These are phyloP conservation scores for Bipolaris oryzae DNA, from an alignment of 2,329 filamentous ascomycete genomes.

Conservation along the genomic window DNA sequence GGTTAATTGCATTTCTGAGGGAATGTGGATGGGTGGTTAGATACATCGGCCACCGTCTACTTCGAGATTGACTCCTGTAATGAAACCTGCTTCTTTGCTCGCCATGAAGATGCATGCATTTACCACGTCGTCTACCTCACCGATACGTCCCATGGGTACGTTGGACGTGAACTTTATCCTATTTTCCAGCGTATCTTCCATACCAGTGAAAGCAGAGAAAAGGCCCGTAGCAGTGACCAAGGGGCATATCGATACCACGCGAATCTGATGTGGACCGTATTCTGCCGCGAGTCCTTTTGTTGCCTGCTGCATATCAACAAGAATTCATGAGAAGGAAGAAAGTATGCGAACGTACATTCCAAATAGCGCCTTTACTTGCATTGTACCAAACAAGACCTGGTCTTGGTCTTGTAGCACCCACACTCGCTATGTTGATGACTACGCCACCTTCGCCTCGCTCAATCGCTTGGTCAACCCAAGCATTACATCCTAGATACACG, in stretches of 20 bases:
- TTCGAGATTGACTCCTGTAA: conserved; percentile 60
- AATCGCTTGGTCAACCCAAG: conserved; percentile 66
- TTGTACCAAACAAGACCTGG: conserved; percentile 73
- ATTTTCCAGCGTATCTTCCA: conserved; percentile 65
- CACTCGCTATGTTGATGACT: conserved; percentile 71
- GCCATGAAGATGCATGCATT: conserved; percentile 63
- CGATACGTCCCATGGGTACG: conserved; percentile 65
- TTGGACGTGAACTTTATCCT: conserved; percentile 59
- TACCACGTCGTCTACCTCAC: conserved; percentile 65
- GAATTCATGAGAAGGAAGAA: not conserved
- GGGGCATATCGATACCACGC: conserved; percentile 74
- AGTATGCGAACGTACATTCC: conserved; percentile 53
- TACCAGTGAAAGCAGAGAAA: conserved; percentile 63
- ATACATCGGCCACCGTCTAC: conserved; percentile 50
- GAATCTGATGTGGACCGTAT: conserved; percentile 73
- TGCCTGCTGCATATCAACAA: conserved; percentile 46
- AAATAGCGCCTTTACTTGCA: conserved; percentile 69
- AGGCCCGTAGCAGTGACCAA: conserved; percentile 71
- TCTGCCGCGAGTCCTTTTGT: conserved; percentile 74
- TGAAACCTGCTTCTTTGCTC: conserved; percentile 64
- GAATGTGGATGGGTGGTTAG: conserved; percentile 11
- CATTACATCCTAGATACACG: conserved; percentile 65
- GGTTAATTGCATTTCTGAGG: not conserved
- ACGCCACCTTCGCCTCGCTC: conserved; percentile 62
- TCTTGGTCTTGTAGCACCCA: conserved; percentile 66